Base-by-base conservation (phyloP, 805 yeast species). In the Candida vaughaniae region DNA sequence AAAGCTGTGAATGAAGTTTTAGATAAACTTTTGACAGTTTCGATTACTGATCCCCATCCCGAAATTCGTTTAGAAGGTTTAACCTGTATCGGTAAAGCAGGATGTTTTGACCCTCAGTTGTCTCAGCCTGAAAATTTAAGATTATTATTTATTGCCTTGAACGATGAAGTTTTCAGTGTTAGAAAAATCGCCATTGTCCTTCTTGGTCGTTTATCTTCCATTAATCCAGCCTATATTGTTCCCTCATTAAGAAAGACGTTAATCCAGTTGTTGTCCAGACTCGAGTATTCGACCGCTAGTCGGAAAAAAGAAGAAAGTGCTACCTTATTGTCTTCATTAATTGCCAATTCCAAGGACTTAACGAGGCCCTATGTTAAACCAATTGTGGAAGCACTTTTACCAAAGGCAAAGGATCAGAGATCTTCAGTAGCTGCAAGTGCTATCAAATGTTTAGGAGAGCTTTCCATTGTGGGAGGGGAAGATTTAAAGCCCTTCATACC, bases 201-300 rank as follows among this genome's bases (percentile, higher is more conserved):
- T 8, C 77, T 93, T 41, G 98, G 99, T 3, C 73, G 97, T 38
- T 62, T 93, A 12, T 83, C 96, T 0, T 63, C 78, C 2, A 82
- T 88, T 27, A 93, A 93, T 51, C 98, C 99, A 0, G 97, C 99
- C 0, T 91, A 88, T 58, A 86, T 93, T 45, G 89, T 91, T 25
- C 99, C 99, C 0, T 86, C 95, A 0, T 68, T 93, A 36, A 73
- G 98, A 48, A 91, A 88, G 55, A 79, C 91, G 0, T 62, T 95
- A 43, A 78, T 93, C 29, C 97, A 91, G 56, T 69, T 90, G 10
- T 59, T 95, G 31, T 88, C 96, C 0, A 85, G 86, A 42, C 65
- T 93, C 34, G 95, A 89, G 51, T 89, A 82, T 56, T 85, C 95
- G 2, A 80, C 83, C 8, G 76, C 80, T 30, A 75, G 88, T 22